Percentiles rank a stretch among this genome's conserved stretches.
phyloP scores from a whole-genome alignment of 2,329 filamentous ascomycete species.

The Pseudogymnoascus sp. region DNA sequence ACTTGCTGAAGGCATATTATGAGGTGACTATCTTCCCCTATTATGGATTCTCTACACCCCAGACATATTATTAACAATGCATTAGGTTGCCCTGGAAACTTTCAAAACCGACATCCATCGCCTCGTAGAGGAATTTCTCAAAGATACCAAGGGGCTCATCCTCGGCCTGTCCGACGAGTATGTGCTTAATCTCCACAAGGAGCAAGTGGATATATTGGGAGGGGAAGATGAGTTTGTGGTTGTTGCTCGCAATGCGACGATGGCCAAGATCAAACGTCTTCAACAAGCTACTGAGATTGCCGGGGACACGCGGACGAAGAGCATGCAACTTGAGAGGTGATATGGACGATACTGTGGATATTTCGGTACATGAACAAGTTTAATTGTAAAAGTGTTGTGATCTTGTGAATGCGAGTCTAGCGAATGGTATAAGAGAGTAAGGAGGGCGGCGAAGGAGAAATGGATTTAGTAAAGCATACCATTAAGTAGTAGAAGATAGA shows the following conservation, averaged over 20 bases:
- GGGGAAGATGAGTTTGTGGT: conserved; percentile 21
- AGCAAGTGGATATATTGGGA: conserved; percentile 19
- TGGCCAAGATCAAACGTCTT: conserved; percentile 11
- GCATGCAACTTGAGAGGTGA: neutral
- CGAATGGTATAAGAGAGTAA: too few relatives aligned
- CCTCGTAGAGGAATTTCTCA: conserved; percentile 19
- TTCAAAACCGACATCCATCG: neutral
- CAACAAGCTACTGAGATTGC: conserved; percentile 15
- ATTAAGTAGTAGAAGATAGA: too few relatives aligned
- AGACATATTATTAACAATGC: conserved; percentile 1
- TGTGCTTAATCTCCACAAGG: conserved; percentile 16
- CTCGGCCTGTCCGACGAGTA: conserved; percentile 21
- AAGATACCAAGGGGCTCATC: conserved; percentile 18
- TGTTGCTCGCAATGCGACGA: conserved; percentile 11
- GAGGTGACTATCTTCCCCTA: conserved; percentile 22
- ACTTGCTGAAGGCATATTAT: conserved; percentile 33
- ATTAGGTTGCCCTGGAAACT: conserved; percentile 21
- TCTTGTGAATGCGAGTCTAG: too few relatives aligned
- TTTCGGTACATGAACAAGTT: neutral
- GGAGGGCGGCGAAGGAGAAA: too few relatives aligned
- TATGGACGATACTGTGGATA: neutral
- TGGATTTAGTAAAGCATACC: too few relatives aligned
- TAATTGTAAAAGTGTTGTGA: too few relatives aligned
- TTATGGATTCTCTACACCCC: neutral
- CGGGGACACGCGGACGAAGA: neutral